Percentiles rank a stretch among this genome's conserved stretches.
Conservation (phyloP, 192 early-diverging fungal species). For the Podochytrium sp. region DNA sequence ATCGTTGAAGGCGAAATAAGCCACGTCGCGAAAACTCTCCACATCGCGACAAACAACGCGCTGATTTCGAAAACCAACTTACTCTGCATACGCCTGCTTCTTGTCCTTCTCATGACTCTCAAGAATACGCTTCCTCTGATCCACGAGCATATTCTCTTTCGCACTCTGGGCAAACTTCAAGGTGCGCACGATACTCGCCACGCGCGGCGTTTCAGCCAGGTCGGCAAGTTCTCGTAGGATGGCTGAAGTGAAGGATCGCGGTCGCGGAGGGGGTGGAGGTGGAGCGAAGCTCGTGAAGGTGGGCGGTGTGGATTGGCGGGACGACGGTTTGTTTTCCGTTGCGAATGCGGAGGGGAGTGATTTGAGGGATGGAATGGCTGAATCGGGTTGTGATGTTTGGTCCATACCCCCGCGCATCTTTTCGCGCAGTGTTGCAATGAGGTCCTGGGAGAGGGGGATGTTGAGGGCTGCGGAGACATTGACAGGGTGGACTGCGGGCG, state of each 20-base stretch:
- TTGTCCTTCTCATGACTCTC: conserved; percentile 1
- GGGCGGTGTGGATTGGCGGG: background rate
- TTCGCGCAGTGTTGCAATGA: background rate
- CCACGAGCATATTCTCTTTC: background rate
- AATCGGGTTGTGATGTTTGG: background rate
- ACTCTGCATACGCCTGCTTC: conserved; percentile 24
- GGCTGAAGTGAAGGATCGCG: background rate
- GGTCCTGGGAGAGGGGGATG: background rate
- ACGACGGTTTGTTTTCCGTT: background rate
- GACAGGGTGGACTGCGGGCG: too few relatives aligned
- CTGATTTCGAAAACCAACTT: background rate
- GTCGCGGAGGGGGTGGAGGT: background rate
- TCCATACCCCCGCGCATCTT: too few relatives aligned
- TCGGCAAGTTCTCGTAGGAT: conserved; percentile 14
- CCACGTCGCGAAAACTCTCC: too few relatives aligned
- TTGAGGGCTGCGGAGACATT: background rate
- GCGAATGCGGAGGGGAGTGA: background rate
- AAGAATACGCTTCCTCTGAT: conserved; percentile 1
- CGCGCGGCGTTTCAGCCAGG: background rate
- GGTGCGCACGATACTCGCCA: background rate
- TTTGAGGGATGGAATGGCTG: background rate
- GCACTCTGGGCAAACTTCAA: background rate
- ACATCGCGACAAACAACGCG: too few relatives aligned
- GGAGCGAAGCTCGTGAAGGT: too few relatives aligned
- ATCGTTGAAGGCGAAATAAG: too few relatives aligned